These are phyloP conservation scores for Penicillium maclennaniae DNA, from an alignment of 495 filamentous ascomycete species.

Conservation along the genomic window DNA sequence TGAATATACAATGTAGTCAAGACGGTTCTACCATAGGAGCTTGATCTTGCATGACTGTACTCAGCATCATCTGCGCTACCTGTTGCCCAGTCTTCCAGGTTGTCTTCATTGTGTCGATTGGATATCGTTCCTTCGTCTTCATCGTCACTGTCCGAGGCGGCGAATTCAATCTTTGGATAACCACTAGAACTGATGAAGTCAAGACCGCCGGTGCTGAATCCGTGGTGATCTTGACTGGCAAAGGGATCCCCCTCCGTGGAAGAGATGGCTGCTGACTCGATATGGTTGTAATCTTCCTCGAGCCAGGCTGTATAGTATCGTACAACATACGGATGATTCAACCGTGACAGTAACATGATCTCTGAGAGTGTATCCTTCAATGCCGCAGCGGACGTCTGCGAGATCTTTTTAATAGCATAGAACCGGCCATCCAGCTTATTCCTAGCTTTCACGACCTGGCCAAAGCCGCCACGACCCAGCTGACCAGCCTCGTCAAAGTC, in stretches of 20 bases:
- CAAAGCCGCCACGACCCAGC: slow-evolving; percentile 90
- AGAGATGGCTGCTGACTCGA: slow-evolving; percentile 54
- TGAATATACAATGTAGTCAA: slow-evolving; percentile 72
- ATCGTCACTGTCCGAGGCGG: slow-evolving; percentile 60
- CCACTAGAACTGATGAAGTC: slow-evolving; percentile 92
- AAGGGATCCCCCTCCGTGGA: slow-evolving; percentile 52
- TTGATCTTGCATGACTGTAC: slow-evolving; percentile 33
- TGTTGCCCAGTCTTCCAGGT: slow-evolving; percentile 16
- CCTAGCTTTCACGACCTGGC: slow-evolving; percentile 93
- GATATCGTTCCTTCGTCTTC: slow-evolving; percentile 44
- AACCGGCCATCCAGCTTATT: slow-evolving; percentile 89
- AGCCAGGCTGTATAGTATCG: slow-evolving; percentile 95
- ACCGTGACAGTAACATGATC: slow-evolving; percentile 79
- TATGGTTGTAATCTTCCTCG: slow-evolving; percentile 63
- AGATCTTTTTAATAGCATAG: slow-evolving; percentile 97
- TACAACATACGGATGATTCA: slow-evolving; percentile 95
- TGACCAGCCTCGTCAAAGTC: slow-evolving; percentile 89
- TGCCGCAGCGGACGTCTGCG: slow-evolving; percentile 70
- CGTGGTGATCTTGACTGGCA: slow-evolving; percentile 45
- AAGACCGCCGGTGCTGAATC: slow-evolving; percentile 77
- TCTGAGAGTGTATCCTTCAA: slow-evolving; percentile 87
- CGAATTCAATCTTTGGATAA: slow-evolving; percentile 76
- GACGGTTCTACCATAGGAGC: slow-evolving; percentile 39
- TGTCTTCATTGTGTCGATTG: slow-evolving; percentile 19
- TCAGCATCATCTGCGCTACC: slow-evolving; percentile 29